Conservation (phyloP, 306 rosid genomes). For the Hippophae rhamnoides region DNA sequence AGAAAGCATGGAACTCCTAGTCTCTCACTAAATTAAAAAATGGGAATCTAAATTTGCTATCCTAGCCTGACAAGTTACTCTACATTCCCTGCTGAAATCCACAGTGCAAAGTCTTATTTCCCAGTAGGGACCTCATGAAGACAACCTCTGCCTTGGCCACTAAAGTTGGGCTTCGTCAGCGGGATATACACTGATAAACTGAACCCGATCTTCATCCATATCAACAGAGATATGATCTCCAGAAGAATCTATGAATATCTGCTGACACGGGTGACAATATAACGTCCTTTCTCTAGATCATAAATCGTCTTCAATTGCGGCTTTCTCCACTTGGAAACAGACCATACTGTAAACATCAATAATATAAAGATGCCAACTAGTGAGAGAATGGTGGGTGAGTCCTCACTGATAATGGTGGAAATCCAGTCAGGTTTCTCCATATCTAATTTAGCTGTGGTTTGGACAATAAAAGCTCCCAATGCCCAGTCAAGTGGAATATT, state of each 20-base stretch:
- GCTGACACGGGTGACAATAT: slow-evolving; percentile 59
- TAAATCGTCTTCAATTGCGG: slow-evolving; percentile 81
- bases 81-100: slow-evolving; percentile 26
- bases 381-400: slow-evolving; percentile 47
- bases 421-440: slow-evolving; percentile 41
- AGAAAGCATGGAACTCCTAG: slow-evolving; percentile 10
- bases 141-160: too few relatives aligned
- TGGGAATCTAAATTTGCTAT: slow-evolving; percentile 21
- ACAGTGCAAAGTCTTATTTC: slow-evolving; percentile 17
- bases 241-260: slow-evolving; percentile 27
- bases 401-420: slow-evolving; percentile 34
- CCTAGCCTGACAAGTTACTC: slow-evolving; percentile 23
- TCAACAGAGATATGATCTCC: slow-evolving; percentile 11
- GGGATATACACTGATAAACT: slow-evolving; percentile 7
- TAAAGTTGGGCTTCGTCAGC: slow-evolving; percentile 19
- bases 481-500: slow-evolving; percentile 94
- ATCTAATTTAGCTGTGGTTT: slow-evolving; percentile 44
- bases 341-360: slow-evolving; percentile 71
- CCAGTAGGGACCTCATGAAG: not conserved
- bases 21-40: slow-evolving; percentile 26
- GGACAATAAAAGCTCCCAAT: slow-evolving; percentile 90
- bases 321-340: slow-evolving; percentile 77
- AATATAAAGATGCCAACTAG: slow-evolving; percentile 44
- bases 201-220: slow-evolving; percentile 18
- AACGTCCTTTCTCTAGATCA: slow-evolving; percentile 86